phyloP scores from a whole-genome alignment of 805 yeast species.

The Komagataella populi region DNA sequence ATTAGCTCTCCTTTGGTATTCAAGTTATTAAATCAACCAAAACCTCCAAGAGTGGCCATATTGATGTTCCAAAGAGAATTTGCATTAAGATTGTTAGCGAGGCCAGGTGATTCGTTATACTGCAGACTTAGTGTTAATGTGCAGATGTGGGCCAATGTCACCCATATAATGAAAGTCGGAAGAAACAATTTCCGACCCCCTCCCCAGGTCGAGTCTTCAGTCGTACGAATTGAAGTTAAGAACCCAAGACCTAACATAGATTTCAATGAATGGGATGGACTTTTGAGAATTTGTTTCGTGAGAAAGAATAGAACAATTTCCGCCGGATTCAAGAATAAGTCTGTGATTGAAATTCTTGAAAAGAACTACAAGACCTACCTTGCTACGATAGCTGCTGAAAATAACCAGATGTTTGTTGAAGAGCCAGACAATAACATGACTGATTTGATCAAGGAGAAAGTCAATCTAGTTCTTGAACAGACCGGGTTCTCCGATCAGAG shows the following conservation, averaged over 20 bases:
- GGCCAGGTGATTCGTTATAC: constrained; percentile 92
- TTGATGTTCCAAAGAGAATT: constrained; percentile 98
- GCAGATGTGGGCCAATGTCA: constrained; percentile 99
- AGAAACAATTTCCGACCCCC: constrained; percentile 95
- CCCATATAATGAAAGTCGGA: constrained; percentile 97
- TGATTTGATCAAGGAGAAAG: constrained; percentile 49
- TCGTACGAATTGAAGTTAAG: constrained; percentile 86
- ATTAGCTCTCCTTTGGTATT: constrained; percentile 94
- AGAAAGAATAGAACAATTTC: constrained; percentile 87
- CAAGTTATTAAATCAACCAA: constrained; percentile 78
- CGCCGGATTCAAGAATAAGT: constrained; percentile 80
- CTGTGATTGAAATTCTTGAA: constrained; percentile 71
- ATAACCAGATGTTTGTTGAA: constrained; percentile 33
- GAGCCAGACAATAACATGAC: constrained; percentile 25
- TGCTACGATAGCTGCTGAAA: constrained; percentile 29
- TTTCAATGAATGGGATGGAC: constrained; percentile 94
- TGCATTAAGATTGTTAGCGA: constrained; percentile 82
- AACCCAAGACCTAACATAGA: constrained; percentile 89
- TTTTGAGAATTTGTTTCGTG: constrained; percentile 80
- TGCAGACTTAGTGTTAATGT: constrained; percentile 93
- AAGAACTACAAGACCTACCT: constrained; percentile 77
- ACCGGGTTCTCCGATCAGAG: constrained; percentile 79
- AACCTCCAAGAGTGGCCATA: constrained; percentile 89
- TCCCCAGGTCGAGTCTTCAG: constrained; percentile 95
- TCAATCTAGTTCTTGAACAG: constrained; percentile 59